These are phyloP conservation scores for Verticillium klebahnii DNA, from an alignment of 2,329 filamentous ascomycete genomes.

Conservation along the genomic window DNA sequence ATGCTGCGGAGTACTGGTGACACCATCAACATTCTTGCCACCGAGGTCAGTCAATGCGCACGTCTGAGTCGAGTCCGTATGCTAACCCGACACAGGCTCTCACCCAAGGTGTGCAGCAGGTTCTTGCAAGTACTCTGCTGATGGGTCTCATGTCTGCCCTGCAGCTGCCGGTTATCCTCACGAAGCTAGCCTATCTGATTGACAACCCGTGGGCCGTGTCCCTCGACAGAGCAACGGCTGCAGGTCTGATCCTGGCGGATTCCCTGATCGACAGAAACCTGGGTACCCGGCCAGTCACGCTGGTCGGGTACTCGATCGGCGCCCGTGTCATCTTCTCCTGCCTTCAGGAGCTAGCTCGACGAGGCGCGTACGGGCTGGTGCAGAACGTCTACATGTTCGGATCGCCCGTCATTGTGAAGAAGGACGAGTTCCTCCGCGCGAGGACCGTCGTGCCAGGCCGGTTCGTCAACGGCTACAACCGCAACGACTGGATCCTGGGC, in stretches of 20 bases:
- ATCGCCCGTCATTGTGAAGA: slow-evolving; percentile 84
- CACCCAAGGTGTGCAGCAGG: slow-evolving; percentile 92
- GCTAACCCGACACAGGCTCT: slow-evolving; percentile 61
- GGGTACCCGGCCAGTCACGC: slow-evolving; percentile 83
- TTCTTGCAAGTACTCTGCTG: slow-evolving; percentile 84
- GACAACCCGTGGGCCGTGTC: slow-evolving; percentile 99
- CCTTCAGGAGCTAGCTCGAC: slow-evolving; percentile 77
- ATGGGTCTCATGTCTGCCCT: slow-evolving; percentile 87
- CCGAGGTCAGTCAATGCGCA: slow-evolving; percentile 59
- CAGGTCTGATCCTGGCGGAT: slow-evolving; percentile 89
- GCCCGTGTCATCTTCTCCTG: slow-evolving; percentile 90
- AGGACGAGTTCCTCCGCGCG: slow-evolving; percentile 79
- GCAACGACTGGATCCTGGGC: slow-evolving; percentile 93
- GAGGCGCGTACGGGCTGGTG: slow-evolving; percentile 78
- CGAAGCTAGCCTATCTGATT: slow-evolving; percentile 92
- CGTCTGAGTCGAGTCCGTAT: neutral
- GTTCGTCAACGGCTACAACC: slow-evolving; percentile 91
- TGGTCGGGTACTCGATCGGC: slow-evolving; percentile 92
- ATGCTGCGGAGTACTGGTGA: slow-evolving; percentile 98
- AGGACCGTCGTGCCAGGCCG: slow-evolving; percentile 84
- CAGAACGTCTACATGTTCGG: slow-evolving; percentile 97
- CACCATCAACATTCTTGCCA: slow-evolving; percentile 96
- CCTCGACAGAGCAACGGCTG: slow-evolving; percentile 79
- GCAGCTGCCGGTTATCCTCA: slow-evolving; percentile 85
- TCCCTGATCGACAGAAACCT: slow-evolving; percentile 89